Percentiles rank a stretch among this genome's conserved stretches.
These are phyloP conservation scores for Cicer cuneatum DNA, from an alignment of 306 rosid species.

Conservation along the genomic window DNA sequence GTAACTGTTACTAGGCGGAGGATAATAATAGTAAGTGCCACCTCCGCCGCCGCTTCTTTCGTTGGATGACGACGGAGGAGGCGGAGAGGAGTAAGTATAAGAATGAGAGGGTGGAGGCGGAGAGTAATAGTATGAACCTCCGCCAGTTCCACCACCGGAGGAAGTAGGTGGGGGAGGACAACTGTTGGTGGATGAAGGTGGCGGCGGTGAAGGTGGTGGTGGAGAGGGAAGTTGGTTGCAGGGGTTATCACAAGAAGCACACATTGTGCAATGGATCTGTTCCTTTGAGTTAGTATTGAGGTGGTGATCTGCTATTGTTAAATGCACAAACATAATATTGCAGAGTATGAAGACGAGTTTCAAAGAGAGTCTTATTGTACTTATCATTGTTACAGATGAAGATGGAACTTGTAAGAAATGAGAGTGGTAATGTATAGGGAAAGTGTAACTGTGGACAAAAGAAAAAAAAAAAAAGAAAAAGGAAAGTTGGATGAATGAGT, in stretches of 20 bases:
- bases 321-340: not conserved
- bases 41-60: constrained; percentile 51
- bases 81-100: constrained; percentile 56
- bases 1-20: constrained; percentile 65
- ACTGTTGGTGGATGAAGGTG: constrained; percentile 35
- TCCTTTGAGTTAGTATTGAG: constrained; percentile 51
- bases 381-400: no score
- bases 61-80: constrained; percentile 78
- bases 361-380: not conserved
- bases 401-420: not conserved
- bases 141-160: constrained; percentile 33
- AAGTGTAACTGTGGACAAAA: not conserved
- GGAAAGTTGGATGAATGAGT: constrained; percentile 29
- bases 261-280: constrained; percentile 96
- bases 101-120: constrained; percentile 74
- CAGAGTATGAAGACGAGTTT: constrained; percentile 3
- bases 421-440: not conserved
- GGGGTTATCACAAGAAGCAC: constrained; percentile 82
- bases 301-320: constrained; percentile 33
- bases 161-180: constrained; percentile 85
- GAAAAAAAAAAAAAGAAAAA: not conserved
- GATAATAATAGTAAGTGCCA: constrained; percentile 55
- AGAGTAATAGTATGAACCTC: constrained; percentile 48
- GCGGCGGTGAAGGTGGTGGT: constrained; percentile 51
- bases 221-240: constrained; percentile 64